phyloP scores from a whole-genome alignment of 495 filamentous ascomycete species.

The Penicillium longicatenatum region DNA sequence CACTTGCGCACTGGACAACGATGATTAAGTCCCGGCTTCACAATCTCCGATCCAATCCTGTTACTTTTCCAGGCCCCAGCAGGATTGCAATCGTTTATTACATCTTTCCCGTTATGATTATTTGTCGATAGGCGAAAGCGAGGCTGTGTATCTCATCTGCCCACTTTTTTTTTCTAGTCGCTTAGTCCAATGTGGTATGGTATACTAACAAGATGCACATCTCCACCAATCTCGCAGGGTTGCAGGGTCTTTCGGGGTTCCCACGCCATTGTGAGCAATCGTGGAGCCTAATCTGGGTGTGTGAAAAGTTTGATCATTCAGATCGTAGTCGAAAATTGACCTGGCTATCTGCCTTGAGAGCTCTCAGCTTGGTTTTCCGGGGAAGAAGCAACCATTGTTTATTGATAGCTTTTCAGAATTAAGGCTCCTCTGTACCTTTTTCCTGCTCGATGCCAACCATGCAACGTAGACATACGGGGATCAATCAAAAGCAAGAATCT shows the following conservation, averaged over 20 bases:
- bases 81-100: neutral
- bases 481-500: conserved; percentile 7
- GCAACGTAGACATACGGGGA: neutral
- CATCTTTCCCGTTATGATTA: neutral
- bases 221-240: conserved; percentile 5
- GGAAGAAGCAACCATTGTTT: conserved; percentile 5
- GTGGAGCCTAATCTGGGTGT: neutral
- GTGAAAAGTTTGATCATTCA: neutral
- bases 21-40: conserved; percentile 14
- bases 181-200: neutral
- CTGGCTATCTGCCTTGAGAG: neutral
- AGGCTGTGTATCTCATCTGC: conserved; percentile 3
- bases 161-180: neutral
- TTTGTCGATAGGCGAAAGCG: neutral
- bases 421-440: conserved; percentile 6
- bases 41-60: conserved; percentile 21
- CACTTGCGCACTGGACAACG: conserved; percentile 9
- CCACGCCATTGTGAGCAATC: neutral
- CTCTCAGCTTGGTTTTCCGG: neutral
- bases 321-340: neutral
- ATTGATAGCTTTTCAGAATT: conserved; percentile 8
- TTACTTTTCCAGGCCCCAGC: conserved; percentile 5
- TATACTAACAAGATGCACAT: neutral
- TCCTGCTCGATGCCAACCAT: neutral
- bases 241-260: neutral